Evolutionary conservation across 2,329 filamentous ascomycete species (phyloP), one percentile per base, ranked within the genome.

Genomic region (Gaeumannomyces tritici): DNA sequence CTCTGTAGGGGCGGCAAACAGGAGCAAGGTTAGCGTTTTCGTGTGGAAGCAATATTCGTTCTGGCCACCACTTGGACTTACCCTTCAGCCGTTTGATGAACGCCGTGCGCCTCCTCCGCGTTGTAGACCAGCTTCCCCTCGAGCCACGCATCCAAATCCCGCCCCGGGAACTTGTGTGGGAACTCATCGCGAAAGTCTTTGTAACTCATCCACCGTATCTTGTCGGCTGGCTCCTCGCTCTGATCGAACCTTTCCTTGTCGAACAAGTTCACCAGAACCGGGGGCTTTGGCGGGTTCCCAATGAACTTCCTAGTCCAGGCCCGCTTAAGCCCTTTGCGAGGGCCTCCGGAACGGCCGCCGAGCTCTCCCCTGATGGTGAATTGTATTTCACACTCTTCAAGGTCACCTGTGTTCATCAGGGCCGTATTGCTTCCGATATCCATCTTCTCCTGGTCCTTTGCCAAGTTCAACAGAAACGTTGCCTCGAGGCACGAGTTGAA

Each of bases 401-500:
- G 69, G 4, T 62, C 77, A 59, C 79, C 73, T 4, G 74, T 69
- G 2, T 66, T 67, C 4, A 75, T 70, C 35, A 89, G 74, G 4
- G 81, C 79, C 35, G 77, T 68, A 47, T 80, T 81, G 73, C 86
- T 89, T 63, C 82, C 84, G 67, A 91, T 86, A 69, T 85, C 90
- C 86, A 92, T 90, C 66, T 81, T 82, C 1, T 80, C 69, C 77
- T 87, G 84, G 6, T 65, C 77, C 76, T 77, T 82, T 66, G 76
- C 83, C 66, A 77, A 77, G 28, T 76, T 73, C 15, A 91, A 76
- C 26, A 91, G 76, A 6, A 85, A 79, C 2, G 77, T 71, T 12
- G 88, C 87, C 18, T 79, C 76, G 5, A 91, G 76, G 64, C 88
- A 89, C n/a, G 89, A 82, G 70, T 91, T 92, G 77, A 90, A 91